Base-by-base conservation (phyloP, 1,284 basidiomycete genomes). In the Chalciporus sp. region DNA sequence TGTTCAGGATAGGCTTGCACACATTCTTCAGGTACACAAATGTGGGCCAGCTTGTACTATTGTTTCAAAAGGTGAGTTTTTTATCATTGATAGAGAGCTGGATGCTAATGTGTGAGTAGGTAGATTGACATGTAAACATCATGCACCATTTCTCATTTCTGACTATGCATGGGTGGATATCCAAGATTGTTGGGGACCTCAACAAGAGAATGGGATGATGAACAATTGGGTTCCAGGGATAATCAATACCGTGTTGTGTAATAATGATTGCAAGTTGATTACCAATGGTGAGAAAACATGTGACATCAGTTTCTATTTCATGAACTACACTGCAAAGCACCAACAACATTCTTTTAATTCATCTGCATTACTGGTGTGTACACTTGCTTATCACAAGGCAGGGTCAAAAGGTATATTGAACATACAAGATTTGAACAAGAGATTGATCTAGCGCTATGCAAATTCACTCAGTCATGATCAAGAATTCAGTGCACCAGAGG, bases 401-500 rank as follows among this genome's bases (percentile, higher is more conserved):
- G 19, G 16, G 19, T 8, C 2, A 2, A 17, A 6, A 17, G 6
- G 8, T n/a, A 5, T 40, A 3, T 17, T 11, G 29, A n/a, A 40
- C 37, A 8, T 17, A 6, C 39, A 33, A 8, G 2, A 12, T 11
- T 7, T 49, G 1, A 52, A 54, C 7, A 54, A 44, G 16, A 3
- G 2, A 11, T 4, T 46, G 0, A 14, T 54, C 16, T 50, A 54
- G 7, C 2, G 26, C 2, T 54, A 42, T 19, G 42, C 42, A 0
- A 54, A 54, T 11, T 7, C 42, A 1, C 42, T 54, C 0, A 54
- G 42, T 17, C 27, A 4, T 1, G 29, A 54, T 3, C 53, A 54
- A 41, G 53, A 54, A 7, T 46, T 53, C 5, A 54, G 49, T 10
- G 27, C 37, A 7, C 49, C 49, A 0, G 53, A 52, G 33, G 42